Percentiles rank a stretch among this genome's conserved stretches.
Conservation (phyloP, 805 yeast species). For the Scheffersomyces spartinae region DNA sequence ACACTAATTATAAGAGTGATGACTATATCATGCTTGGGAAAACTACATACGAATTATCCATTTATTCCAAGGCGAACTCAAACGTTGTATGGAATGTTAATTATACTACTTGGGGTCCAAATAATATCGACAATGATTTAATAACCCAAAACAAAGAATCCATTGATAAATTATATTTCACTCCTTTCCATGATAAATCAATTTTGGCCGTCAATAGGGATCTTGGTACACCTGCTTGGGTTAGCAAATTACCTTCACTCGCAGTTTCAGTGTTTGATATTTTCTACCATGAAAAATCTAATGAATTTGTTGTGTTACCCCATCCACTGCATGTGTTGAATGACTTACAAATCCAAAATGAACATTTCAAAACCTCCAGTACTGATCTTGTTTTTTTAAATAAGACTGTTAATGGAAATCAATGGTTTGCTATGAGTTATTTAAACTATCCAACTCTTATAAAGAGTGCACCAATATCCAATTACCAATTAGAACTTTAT, state of each 20-base stretch:
- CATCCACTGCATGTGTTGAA: slow-evolving; percentile 48
- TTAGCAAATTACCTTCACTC: slow-evolving; percentile 56
- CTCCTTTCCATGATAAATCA: slow-evolving; percentile 76
- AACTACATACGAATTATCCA: slow-evolving; percentile 60
- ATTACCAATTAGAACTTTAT: slow-evolving; percentile 35
- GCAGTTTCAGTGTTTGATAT: slow-evolving; percentile 77
- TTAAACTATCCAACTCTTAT: slow-evolving; percentile 71
- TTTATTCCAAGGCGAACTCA: slow-evolving; percentile 60
- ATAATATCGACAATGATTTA: slow-evolving; percentile 59
- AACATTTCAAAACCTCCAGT: no score
- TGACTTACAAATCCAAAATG: slow-evolving; percentile 13
- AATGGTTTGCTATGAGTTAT: slow-evolving; percentile 83
- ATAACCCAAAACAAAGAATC: slow-evolving; percentile 35
- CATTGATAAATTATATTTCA: slow-evolving; percentile 62
- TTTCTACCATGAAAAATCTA: slow-evolving; percentile 16
- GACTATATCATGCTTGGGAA: slow-evolving; percentile 48
- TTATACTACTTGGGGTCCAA: slow-evolving; percentile 86
- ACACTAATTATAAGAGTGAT: slow-evolving; percentile 4
- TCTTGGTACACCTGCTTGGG: slow-evolving; percentile 72
- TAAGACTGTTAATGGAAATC: slow-evolving; percentile 45
- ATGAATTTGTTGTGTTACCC: slow-evolving; percentile 44
- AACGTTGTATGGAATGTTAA: slow-evolving; percentile 68
- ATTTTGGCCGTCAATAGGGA: slow-evolving; percentile 63
- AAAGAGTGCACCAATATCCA: slow-evolving; percentile 64
- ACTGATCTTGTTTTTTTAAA: no score